Evolutionary conservation across 1,284 basidiomycete genomes (phyloP).

Genomic region (Schizophyllum amplum): DNA sequence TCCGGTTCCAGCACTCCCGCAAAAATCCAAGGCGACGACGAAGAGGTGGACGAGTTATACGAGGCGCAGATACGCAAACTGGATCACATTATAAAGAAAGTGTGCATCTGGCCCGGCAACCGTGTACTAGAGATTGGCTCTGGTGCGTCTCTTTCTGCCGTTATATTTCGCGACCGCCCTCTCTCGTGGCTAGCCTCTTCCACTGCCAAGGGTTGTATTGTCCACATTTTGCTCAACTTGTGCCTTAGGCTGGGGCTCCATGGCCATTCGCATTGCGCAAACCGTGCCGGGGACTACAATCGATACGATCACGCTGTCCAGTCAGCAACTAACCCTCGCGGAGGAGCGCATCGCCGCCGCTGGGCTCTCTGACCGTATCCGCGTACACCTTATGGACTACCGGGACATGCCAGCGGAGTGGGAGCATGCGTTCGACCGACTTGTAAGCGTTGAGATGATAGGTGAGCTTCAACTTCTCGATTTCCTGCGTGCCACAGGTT

Average conservation of each 20-base stretch:
- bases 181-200: no score
- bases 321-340: constrained; percentile 62
- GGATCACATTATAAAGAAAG: constrained; percentile 44
- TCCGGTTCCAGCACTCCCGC: constrained; percentile 3
- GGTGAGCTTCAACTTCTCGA: background rate
- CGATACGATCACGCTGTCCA: constrained; percentile 71
- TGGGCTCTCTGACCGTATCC: constrained; percentile 46
- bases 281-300: constrained; percentile 50
- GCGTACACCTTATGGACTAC: constrained; percentile 76
- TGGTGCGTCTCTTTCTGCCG: constrained; percentile 1
- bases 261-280: constrained; percentile 58
- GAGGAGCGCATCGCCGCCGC: constrained; percentile 47
- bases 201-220: no score
- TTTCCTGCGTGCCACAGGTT: background rate
- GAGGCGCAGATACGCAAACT: constrained; percentile 64
- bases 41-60: constrained; percentile 44
- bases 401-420: constrained; percentile 55
- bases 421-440: constrained; percentile 59
- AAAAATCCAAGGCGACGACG: constrained; percentile 7
- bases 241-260: constrained; percentile 60
- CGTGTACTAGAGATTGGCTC: constrained; percentile 75
- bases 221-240: no score
- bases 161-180: no score
- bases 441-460: constrained; percentile 77
- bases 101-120: constrained; percentile 47